A percentile compares a stretch with the other conserved stretches of the same genome.
Evolutionary conservation across 495 filamentous ascomycete species (phyloP).

Genomic region (Poronia punctata): DNA sequence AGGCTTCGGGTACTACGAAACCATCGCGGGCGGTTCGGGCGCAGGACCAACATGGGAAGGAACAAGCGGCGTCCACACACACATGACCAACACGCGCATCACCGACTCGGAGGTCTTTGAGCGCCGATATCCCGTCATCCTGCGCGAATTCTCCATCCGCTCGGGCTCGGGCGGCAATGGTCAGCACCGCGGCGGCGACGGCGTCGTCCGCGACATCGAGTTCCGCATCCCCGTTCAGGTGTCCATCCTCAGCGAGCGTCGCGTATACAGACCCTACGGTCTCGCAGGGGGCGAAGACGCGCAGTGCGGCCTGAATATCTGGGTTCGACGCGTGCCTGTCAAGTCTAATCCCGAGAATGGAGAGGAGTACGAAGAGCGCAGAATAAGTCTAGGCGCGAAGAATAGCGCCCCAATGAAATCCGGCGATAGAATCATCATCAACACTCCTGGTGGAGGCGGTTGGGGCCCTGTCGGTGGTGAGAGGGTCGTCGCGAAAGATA

Average conservation of each 20-base stretch:
- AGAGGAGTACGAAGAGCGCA: slow-evolving; percentile 52
- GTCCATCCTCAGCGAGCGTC: slow-evolving; percentile 79
- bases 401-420: slow-evolving; percentile 82
- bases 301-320: slow-evolving; percentile 73
- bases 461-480: slow-evolving; percentile 58
- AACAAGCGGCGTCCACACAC: slow-evolving; percentile 82
- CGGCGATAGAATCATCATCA: slow-evolving; percentile 75
- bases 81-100: slow-evolving; percentile 99
- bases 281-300: slow-evolving; percentile 81
- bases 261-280: slow-evolving; percentile 85
- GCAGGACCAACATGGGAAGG: slow-evolving; percentile 85
- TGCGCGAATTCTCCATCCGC: slow-evolving; percentile 76
- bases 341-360: slow-evolving; percentile 39
- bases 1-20: slow-evolving; percentile 97
- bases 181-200: slow-evolving; percentile 76
- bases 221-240: slow-evolving; percentile 85
- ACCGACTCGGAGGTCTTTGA: slow-evolving; percentile 97
- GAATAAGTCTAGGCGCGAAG: slow-evolving; percentile 85
- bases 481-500: slow-evolving; percentile 32
- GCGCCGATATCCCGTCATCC: slow-evolving; percentile 79
- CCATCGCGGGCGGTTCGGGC: slow-evolving; percentile 87
- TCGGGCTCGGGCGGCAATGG: slow-evolving; percentile 64
- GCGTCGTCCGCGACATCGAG: slow-evolving; percentile 90
- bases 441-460: slow-evolving; percentile 66
- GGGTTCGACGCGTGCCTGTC: slow-evolving; percentile 67